phyloP scores from a whole-genome alignment of 2,329 filamentous ascomycete species.

The Hortaea werneckii region DNA sequence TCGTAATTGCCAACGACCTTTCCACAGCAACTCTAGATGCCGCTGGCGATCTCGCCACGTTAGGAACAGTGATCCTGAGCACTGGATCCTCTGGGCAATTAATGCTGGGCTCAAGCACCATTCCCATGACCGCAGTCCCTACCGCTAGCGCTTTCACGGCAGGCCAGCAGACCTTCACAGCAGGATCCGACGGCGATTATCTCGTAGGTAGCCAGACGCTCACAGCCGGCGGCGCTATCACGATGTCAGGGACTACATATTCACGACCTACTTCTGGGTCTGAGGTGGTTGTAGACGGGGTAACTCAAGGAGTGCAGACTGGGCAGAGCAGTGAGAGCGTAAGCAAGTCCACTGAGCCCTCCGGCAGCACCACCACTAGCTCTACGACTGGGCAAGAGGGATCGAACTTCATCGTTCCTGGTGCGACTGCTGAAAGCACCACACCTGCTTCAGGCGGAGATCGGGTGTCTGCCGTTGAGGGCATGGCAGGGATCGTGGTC shows the following conservation, averaged over 20 bases:
- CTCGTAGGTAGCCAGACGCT: conserved; percentile 22
- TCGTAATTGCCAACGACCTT: neutral
- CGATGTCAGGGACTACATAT: conserved; percentile 24
- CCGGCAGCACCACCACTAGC: neutral
- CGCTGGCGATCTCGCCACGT: conserved; percentile 21
- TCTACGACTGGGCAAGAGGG: neutral
- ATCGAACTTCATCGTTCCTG: neutral
- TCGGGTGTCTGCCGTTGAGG: neutral
- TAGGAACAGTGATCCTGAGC: conserved; percentile 10
- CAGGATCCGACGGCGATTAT: conserved; percentile 16
- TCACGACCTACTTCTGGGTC: conserved; percentile 22
- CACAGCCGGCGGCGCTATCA: conserved; percentile 22
- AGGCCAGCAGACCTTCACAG: conserved; percentile 3
- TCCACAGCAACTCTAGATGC: conserved; percentile 17
- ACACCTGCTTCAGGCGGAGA: neutral
- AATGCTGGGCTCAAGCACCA: neutral
- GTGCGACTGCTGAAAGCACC: neutral
- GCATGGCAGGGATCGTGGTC: neutral
- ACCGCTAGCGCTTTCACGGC: conserved; percentile 16
- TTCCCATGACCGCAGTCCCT: conserved; percentile 3
- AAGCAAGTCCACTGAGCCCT: neutral
- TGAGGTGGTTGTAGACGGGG: conserved; percentile 25
- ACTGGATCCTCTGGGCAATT: neutral
- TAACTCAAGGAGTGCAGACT: conserved; percentile 9
- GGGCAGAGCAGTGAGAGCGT: neutral